Evolutionary conservation across 768 basidiomycete species (phyloP).

Genomic region (Hypsizygus marmoreus): DNA sequence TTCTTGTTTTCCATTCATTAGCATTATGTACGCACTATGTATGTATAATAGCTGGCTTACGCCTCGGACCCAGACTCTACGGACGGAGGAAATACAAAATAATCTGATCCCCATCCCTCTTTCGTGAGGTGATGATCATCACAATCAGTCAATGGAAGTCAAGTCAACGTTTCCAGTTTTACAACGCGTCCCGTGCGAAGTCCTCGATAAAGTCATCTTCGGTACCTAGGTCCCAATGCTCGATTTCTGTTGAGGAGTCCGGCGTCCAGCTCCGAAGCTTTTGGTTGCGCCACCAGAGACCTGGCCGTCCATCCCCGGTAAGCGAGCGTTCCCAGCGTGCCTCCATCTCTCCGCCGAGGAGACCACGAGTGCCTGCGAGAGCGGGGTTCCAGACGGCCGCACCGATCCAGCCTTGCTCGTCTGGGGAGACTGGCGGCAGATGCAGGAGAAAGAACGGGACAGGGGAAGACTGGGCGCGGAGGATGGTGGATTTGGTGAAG

Average conservation of each 20-base stretch:
- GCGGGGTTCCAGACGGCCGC: constrained; percentile 72
- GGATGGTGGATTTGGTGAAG: constrained; percentile 71
- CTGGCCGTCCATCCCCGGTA: constrained; percentile 38
- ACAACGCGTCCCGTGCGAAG: constrained; percentile 5
- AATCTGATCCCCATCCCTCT: too few relatives aligned
- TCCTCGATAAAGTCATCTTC: constrained; percentile 12
- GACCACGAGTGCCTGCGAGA: constrained; percentile 50
- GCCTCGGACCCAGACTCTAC: constrained; percentile 2
- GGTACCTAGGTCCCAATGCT: neutral
- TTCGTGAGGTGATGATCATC: too few relatives aligned
- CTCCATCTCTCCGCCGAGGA: constrained; percentile 64
- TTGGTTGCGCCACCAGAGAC: constrained; percentile 43
- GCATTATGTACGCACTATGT: neutral
- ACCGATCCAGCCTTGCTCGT: constrained; percentile 35
- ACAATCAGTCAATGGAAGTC: neutral
- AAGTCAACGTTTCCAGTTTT: neutral
- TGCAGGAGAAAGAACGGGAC: constrained; percentile 83
- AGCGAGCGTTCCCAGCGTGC: constrained; percentile 62
- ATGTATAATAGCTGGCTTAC: constrained; percentile 2
- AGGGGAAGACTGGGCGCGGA: constrained; percentile 71
- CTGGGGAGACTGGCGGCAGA: constrained; percentile 49
- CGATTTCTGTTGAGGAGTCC: constrained; percentile 12
- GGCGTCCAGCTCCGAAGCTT: constrained; percentile 41
- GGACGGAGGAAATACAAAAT: too few relatives aligned
- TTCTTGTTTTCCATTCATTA: constrained; percentile 2